Base-by-base conservation (phyloP, 441 rosid genomes). In the Adansonia grandidieri region DNA sequence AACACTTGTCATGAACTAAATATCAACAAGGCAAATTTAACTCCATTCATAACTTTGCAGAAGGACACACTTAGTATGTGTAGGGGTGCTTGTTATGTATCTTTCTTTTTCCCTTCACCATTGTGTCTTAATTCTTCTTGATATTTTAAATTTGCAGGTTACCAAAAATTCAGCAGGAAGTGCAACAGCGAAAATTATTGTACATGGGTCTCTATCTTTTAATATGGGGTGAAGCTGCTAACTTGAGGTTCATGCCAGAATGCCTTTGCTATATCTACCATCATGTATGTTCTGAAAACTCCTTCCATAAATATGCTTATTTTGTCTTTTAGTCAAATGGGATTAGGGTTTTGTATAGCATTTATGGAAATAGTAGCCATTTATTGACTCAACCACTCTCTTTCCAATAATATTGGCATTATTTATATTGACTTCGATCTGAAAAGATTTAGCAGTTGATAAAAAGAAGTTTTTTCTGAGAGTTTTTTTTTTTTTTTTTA, bases 161-260 rank as follows among this genome's bases (percentile, higher is more conserved):
- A 81, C 99, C 99, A 17, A 95, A 97, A 22, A 97, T 95, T 81
- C 99, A 97, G 53, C 99, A 97, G 85, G 99, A 97, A 83, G 96
- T 97, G 87, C 99, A 97, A 80, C 99, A 97, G 78, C 91, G 99
- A 40, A 97, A 95, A 75, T 86, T 97, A 84, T 84, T 97, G 7
- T 97, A 97, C 86, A 95, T 97, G 98, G 98, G 95, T 67, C 84
- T 97, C 28, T 95, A 92, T 88, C 98, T 97, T 82, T 87, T 97
- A 73, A 96, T 96, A 67, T 96, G 99, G 99, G 99, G 99, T 37
- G 99, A 96, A 87, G 96, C 99, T 76, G 98, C 99, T 9, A 96
- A 96, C 86, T 86, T 96, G 88, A 88, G 99, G 89, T 96, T 93
- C 88, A 94, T 96, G 98, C 99, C 99, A 6, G 99, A 96, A 86